Conservation (phyloP, 345 rosid genomes). For the Psidium guajava region DNA sequence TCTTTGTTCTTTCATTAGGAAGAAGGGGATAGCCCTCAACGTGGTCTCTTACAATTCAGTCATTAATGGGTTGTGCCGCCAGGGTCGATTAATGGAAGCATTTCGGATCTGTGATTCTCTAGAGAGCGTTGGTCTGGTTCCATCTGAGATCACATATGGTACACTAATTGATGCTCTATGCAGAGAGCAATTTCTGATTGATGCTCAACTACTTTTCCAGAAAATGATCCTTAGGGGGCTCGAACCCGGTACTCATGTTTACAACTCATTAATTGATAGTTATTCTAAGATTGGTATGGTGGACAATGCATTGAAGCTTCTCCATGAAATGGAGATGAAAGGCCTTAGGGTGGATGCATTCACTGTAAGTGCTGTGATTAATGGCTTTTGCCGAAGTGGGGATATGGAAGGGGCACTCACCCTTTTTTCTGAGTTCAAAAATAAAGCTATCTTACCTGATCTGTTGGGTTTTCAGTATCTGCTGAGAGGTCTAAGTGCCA, state of each 20-base stretch:
- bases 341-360: slow-evolving; percentile 48
- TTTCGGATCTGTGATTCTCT: slow-evolving; percentile 75
- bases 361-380: slow-evolving; percentile 59
- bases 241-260: slow-evolving; percentile 32
- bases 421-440: slow-evolving; percentile 42
- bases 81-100: slow-evolving; percentile 83
- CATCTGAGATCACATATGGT: slow-evolving; percentile 53
- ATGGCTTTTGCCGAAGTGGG: slow-evolving; percentile 59
- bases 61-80: slow-evolving; percentile 58
- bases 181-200: slow-evolving; percentile 52
- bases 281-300: slow-evolving; percentile 54
- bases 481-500: slow-evolving; percentile 60
- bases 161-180: slow-evolving; percentile 57
- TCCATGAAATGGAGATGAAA: slow-evolving; percentile 26
- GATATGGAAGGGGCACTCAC: slow-evolving; percentile 75
- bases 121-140: slow-evolving; percentile 42
- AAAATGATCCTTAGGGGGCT: slow-evolving; percentile 41
- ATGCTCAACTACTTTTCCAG: slow-evolving; percentile 53
- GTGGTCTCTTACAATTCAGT: slow-evolving; percentile 61
- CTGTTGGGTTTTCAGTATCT: slow-evolving; percentile 62
- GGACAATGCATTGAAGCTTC: slow-evolving; percentile 49
- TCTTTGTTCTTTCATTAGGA: slow-evolving; percentile 46
- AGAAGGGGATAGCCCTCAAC: slow-evolving; percentile 38
- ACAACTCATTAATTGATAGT: slow-evolving; percentile 55
- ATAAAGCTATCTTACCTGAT: slow-evolving; percentile 47